Evolutionary conservation across 257 asterid genomes (phyloP).

Genomic region (Datura wrightii): DNA sequence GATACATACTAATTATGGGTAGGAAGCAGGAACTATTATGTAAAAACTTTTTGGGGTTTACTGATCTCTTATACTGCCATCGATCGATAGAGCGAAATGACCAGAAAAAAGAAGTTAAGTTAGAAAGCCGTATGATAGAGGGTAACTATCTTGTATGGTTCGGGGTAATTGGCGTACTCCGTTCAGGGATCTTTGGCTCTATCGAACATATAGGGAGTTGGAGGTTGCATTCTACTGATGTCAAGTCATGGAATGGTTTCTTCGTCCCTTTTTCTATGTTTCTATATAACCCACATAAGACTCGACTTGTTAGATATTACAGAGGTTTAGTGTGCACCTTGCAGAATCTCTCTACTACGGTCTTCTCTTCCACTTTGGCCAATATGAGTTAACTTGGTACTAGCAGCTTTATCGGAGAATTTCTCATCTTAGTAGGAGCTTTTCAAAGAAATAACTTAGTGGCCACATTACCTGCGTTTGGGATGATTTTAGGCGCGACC

Average conservation of each 20-base stretch:
- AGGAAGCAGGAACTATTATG: neutral
- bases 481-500: too few relatives aligned
- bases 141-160: too few relatives aligned
- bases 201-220: too few relatives aligned
- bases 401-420: neutral
- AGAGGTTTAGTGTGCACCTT: too few relatives aligned
- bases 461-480: neutral
- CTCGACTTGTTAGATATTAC: too few relatives aligned
- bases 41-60: neutral
- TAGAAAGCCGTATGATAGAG: neutral
- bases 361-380: neutral
- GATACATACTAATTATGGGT: neutral
- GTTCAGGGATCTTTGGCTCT: too few relatives aligned
- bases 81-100: neutral
- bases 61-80: neutral
- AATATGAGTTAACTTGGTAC: neutral
- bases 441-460: neutral
- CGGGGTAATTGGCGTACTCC: too few relatives aligned
- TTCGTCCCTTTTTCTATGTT: too few relatives aligned
- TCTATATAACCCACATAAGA: too few relatives aligned
- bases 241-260: too few relatives aligned
- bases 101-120: neutral
- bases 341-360: too few relatives aligned
- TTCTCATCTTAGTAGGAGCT: neutral
- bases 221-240: too few relatives aligned